phyloP scores from a whole-genome alignment of 495 filamentous ascomycete species.

The Talaromyces adpressus region DNA sequence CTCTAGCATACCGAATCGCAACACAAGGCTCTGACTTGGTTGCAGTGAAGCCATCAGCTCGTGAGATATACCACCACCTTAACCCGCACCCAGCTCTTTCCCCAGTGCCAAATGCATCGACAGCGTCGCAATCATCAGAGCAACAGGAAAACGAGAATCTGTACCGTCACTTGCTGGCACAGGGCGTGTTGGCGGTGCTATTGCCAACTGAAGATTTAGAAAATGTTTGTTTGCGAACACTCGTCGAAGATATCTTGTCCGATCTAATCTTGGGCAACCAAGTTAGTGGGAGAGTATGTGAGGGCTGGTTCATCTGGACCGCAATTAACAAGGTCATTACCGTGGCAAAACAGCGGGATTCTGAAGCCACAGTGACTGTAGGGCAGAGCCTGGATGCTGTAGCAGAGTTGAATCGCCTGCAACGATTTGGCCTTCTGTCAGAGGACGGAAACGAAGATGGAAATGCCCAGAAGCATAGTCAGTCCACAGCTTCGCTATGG shows the following conservation, averaged over 20 bases:
- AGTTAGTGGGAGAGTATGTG: slow-evolving; percentile 67
- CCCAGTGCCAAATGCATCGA: slow-evolving; percentile 56
- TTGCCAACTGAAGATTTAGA: slow-evolving; percentile 89
- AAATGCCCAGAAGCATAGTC: slow-evolving; percentile 4
- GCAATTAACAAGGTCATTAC: slow-evolving; percentile 59
- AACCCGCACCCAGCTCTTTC: slow-evolving; percentile 73
- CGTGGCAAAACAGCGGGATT: slow-evolving; percentile 20
- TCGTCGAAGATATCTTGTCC: slow-evolving; percentile 79
- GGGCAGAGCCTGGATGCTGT: not conserved
- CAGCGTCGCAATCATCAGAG: slow-evolving; percentile 42
- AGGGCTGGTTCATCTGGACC: slow-evolving; percentile 83
- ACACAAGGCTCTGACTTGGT: slow-evolving; percentile 43
- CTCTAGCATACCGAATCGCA: slow-evolving; percentile 46
- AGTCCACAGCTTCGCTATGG: slow-evolving; percentile 30
- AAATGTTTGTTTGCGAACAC: slow-evolving; percentile 70
- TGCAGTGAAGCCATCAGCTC: slow-evolving; percentile 31
- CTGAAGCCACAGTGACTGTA: slow-evolving; percentile 16
- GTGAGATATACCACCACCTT: slow-evolving; percentile 74
- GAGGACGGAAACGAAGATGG: slow-evolving; percentile 15
- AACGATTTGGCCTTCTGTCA: slow-evolving; percentile 42
- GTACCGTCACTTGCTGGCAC: slow-evolving; percentile 76
- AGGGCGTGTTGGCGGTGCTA: slow-evolving; percentile 69
- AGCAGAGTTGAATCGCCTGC: slow-evolving; percentile 25
- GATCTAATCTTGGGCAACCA: slow-evolving; percentile 77
- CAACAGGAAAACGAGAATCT: slow-evolving; percentile 70